These are phyloP conservation scores for Caryocar brasiliense DNA, from an alignment of 441 rosid genomes.

Conservation along the genomic window DNA sequence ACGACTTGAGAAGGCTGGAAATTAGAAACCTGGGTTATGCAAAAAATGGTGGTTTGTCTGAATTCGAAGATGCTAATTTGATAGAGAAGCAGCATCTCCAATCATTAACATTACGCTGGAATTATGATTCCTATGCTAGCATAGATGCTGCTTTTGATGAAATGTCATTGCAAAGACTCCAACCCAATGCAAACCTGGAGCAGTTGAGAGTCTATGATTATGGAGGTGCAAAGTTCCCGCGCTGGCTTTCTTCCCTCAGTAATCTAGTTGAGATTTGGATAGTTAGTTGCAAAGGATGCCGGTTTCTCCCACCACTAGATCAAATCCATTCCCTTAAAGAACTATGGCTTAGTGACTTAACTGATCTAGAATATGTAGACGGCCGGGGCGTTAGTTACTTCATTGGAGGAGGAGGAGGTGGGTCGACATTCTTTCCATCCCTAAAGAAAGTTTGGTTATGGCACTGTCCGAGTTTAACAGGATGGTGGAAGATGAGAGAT, in stretches of 20 bases:
- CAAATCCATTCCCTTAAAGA: slow-evolving; percentile 2
- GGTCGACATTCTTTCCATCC: neutral
- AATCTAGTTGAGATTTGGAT: slow-evolving; percentile 6
- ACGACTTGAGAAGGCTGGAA: slow-evolving; percentile 3
- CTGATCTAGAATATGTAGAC: neutral
- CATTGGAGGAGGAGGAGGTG: no score
- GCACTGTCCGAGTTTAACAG: neutral
- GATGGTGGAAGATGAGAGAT: slow-evolving; percentile 10
- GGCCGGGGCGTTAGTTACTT: no score
- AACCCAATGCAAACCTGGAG: slow-evolving; percentile 9
- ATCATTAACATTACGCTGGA: slow-evolving; percentile 6
- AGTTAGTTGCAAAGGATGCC: neutral
- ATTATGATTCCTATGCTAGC: rapidly evolving
- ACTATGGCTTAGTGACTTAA: neutral
- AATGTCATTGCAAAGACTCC: neutral
- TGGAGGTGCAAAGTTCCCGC: slow-evolving; percentile 6
- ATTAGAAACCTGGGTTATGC: neutral
- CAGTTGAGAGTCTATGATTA: neutral
- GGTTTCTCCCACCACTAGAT: slow-evolving; percentile 11
- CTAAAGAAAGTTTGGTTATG: neutral
- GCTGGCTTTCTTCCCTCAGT: slow-evolving; percentile 6
- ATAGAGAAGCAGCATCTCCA: slow-evolving; percentile 5
- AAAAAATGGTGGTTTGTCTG: neutral
- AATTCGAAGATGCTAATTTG: slow-evolving; percentile 9
- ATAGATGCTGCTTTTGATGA: neutral